Base-by-base conservation (phyloP, 192 early-diverging fungal species). In the Umbelopsis ramanniana region DNA sequence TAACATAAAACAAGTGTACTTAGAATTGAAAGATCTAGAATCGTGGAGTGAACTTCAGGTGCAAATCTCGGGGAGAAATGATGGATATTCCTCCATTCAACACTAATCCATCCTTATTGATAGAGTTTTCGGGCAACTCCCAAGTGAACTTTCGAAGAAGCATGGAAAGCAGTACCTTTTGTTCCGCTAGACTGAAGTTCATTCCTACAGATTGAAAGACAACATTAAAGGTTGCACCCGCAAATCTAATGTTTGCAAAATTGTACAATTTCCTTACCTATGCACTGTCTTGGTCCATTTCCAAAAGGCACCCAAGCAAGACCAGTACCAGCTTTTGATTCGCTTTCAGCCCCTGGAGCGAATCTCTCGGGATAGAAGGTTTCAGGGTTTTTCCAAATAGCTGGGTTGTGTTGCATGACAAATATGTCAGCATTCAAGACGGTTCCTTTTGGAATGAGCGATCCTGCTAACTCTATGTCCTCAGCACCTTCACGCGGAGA, bases 161-260 rank as follows among this genome's bases (percentile, higher is more conserved):
- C 75, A 89, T 87, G 8, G 85, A 54, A 9, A 89, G 73, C 17
- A 85, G 74, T 9, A 90, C 82, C 15, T 81, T 79, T 74, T 87
- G 86, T 67, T 90, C 88, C 15, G 83, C 68, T 17, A 90, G 70
- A 23, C 82, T 80, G 67, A 90, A 92, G 67, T 87, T 87, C 85
- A 85, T 86, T 47, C 87, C 90, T 21, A 50, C 6, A 43, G 3
- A 17, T 19, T 50, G 15, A 15, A 50, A n/a, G 1, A 3, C 6
- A 2, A n/a, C 48, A 21, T 6, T 19, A 8, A n/a, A 0, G 17
- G 15, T 6, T 29, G 29, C 29, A 29, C 29, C 29, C 3, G 19
- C 48, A 12, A 48, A 48, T 12, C 19, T 12, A 48, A 15, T 2
- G 4, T 17, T 21, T n/a, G n/a, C 15, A 21, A 50, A 6, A 50